These are phyloP conservation scores for Fraxinus paxiana DNA, from an alignment of 305 asterid species.

Conservation along the genomic window DNA sequence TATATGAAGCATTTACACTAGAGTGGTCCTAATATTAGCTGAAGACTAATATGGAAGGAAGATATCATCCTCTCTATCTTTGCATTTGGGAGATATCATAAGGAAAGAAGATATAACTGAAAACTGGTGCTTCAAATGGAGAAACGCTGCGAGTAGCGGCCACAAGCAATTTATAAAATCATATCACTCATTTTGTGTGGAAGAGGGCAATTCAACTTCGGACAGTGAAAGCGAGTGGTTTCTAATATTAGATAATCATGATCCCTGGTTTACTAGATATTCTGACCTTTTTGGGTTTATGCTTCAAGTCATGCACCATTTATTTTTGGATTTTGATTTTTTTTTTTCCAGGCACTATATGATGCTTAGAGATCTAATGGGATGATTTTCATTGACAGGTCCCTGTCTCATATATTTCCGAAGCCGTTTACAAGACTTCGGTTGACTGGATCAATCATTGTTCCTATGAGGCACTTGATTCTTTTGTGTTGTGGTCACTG, in stretches of 20 bases:
- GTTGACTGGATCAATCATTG: slow-evolving; percentile 75
- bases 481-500: slow-evolving; percentile 68
- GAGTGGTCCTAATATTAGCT: not conserved
- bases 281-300: not conserved
- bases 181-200: not conserved
- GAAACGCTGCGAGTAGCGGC: not conserved
- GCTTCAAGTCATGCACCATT: not conserved
- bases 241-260: not conserved
- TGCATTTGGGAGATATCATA: not conserved
- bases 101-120: not conserved
- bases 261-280: not conserved
- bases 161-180: not conserved
- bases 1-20: not conserved
- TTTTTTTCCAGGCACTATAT: not conserved
- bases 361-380: not conserved
- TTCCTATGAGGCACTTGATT: slow-evolving; percentile 58
- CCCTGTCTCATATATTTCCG: slow-evolving; percentile 63
- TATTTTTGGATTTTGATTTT: not conserved
- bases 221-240: not conserved
- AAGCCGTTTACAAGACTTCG: slow-evolving; percentile 63
- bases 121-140: not conserved
- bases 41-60: not conserved
- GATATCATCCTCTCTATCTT: not conserved
- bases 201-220: not conserved
- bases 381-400: slow-evolving; percentile 39